Conservation (phyloP, 2,329 filamentous ascomycete species). For the Tolypocladium amazonense region DNA sequence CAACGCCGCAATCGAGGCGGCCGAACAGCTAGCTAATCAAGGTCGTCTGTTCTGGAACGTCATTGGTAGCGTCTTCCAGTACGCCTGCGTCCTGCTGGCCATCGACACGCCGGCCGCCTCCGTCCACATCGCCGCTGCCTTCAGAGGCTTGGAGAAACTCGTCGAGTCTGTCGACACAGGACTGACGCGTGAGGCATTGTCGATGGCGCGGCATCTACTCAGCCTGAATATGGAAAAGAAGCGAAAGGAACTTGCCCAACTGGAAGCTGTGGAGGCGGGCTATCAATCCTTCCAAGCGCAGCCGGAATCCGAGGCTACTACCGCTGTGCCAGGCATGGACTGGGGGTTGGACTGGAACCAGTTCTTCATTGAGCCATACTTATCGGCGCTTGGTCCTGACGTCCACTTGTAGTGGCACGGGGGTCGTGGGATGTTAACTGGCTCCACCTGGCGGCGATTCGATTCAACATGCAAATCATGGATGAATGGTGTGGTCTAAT, state of each 20-base stretch:
- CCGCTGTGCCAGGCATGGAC: slow-evolving; percentile 3
- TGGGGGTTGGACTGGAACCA: slow-evolving; percentile 10
- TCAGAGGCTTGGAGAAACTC: slow-evolving; percentile 9
- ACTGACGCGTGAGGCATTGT: slow-evolving; percentile 10
- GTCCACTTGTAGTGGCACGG: slow-evolving; percentile 3
- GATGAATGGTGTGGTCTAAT: too few relatives aligned
- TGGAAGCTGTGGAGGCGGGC: slow-evolving; percentile 9
- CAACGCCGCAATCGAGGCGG: slow-evolving; percentile 8
- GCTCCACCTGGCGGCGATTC: too few relatives aligned
- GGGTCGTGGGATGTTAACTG: neutral
- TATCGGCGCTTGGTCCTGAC: slow-evolving; percentile 9
- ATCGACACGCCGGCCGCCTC: slow-evolving; percentile 9
- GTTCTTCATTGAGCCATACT: slow-evolving; percentile 10
- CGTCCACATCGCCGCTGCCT: slow-evolving; percentile 4
- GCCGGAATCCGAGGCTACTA: slow-evolving; percentile 1
- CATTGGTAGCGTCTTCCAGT: slow-evolving; percentile 13
- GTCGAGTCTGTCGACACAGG: slow-evolving; percentile 8
- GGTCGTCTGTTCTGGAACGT: slow-evolving; percentile 12
- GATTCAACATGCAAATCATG: too few relatives aligned
- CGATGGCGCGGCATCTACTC: slow-evolving; percentile 10
- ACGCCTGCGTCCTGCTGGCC: slow-evolving; percentile 11
- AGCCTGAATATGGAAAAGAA: slow-evolving; percentile 8
- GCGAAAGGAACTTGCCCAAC: slow-evolving; percentile 8
- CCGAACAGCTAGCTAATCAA: slow-evolving; percentile 7
- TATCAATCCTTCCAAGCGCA: slow-evolving; percentile 3